Evolutionary conservation across 352 stramenopile species (phyloP).

Genomic region (Albugo laibachii): DNA sequence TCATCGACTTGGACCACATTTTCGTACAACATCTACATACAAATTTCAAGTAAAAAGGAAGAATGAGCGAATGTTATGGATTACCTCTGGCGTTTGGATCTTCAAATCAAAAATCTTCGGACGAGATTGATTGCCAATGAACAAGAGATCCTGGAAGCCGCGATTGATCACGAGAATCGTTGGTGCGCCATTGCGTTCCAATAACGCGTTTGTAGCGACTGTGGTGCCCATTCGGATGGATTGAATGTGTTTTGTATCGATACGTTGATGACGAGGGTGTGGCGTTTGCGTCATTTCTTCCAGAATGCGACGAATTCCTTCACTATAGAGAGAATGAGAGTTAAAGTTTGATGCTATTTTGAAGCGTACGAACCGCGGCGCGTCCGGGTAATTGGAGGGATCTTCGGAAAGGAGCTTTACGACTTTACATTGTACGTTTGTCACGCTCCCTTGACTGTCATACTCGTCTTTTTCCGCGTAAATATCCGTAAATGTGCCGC

Average conservation of each 20-base stretch:
- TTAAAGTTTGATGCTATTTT: not conserved
- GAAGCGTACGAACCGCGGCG: constrained; percentile 57
- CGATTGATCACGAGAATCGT: constrained; percentile 90
- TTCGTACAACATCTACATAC: constrained; percentile 86
- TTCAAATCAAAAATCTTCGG: constrained; percentile 94
- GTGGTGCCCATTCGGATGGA: constrained; percentile 98
- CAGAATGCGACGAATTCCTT: constrained; percentile 89
- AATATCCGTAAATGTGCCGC: constrained; percentile 97
- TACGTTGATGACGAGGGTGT: constrained; percentile 60
- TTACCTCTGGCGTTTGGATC: constrained; percentile 80
- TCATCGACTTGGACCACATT: constrained; percentile 94
- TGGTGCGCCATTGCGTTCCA: constrained; percentile 91
- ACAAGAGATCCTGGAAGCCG: constrained; percentile 91
- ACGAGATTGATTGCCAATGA: constrained; percentile 97
- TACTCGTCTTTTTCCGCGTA: constrained; percentile 84
- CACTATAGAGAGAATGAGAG: constrained; percentile 12
- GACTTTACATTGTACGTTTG: constrained; percentile 49
- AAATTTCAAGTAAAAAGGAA: not conserved
- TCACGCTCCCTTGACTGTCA: constrained; percentile 24
- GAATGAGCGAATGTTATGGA: not conserved
- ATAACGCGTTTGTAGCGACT: constrained; percentile 97
- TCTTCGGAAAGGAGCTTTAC: constrained; percentile 97
- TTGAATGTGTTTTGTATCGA: constrained; percentile 84
- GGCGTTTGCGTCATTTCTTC: constrained; percentile 80
- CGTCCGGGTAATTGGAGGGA: constrained; percentile 93